phyloP scores from a whole-genome alignment of 495 filamentous ascomycete species.

The Bacidia gigantensis region DNA sequence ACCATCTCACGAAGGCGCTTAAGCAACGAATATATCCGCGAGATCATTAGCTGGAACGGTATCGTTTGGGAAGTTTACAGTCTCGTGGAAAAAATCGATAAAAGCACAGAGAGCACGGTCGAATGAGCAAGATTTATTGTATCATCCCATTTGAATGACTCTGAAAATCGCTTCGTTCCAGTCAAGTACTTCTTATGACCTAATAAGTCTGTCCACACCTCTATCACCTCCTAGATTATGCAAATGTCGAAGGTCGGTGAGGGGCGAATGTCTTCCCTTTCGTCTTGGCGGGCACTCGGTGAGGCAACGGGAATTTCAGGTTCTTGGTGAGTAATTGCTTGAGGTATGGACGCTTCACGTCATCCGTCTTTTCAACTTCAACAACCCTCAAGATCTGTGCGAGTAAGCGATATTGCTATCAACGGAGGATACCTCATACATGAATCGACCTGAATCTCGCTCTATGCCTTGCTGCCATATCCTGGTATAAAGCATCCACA shows the following conservation, averaged over 20 bases:
- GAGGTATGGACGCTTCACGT: slow-evolving; percentile 96
- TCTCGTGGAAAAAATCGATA: no score
- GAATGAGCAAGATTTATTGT: no score
- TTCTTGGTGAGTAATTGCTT: slow-evolving; percentile 90
- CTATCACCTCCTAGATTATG: slow-evolving; percentile 22
- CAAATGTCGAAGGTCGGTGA: slow-evolving; percentile 84
- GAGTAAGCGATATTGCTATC: not conserved
- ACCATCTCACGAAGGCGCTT: no score
- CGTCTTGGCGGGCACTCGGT: slow-evolving; percentile 67
- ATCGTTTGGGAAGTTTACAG: no score
- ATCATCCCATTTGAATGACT: no score
- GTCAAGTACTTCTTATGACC: no score
- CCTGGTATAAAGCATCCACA: slow-evolving; percentile 94
- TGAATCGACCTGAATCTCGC: slow-evolving; percentile 94
- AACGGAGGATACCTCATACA: slow-evolving; percentile 42
- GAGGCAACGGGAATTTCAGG: slow-evolving; percentile 96
- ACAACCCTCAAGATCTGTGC: slow-evolving; percentile 90
- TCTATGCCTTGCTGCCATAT: slow-evolving; percentile 98
- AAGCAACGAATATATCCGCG: no score
- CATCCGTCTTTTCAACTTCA: slow-evolving; percentile 82
- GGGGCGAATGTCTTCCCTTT: slow-evolving; percentile 82
- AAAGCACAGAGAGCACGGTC: no score
- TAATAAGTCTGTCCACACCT: no score
- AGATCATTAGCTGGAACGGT: no score
- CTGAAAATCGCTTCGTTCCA: no score